Base-by-base conservation (phyloP, 768 basidiomycete genomes). In the Tylopilus intermedius region DNA sequence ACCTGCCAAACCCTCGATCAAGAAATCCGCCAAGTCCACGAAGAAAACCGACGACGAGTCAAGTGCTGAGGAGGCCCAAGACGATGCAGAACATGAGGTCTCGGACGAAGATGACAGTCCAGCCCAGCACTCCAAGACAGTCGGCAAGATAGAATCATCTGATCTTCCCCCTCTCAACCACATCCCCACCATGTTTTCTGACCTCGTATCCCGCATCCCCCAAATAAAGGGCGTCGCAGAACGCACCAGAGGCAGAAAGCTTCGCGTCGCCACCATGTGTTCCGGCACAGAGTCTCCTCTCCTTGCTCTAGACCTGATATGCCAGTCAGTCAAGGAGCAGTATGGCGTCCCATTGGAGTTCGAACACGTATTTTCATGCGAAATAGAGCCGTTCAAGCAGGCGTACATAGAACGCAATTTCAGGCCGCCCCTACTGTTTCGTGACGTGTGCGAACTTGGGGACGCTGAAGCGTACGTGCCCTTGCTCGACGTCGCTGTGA, bases 341-440 rank as follows among this genome's bases (percentile, higher is more conserved):
- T 81, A 83, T 59, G 79, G 74, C 3, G 60, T 86, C 48, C 72
- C 77, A 2, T 71, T 96, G 51, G 79, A 86, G 24, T 75, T 92
- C 47, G 88, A 94, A 67, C 94, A 96, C 69, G 90, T 94, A 41
- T 95, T 96, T 72, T 95, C 93, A 1, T 96, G 93, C 70, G 93
- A 96, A 72, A 95, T 96, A 51, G 94, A 94, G 65, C 93, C 94
- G 4, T 95, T 93, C 78, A 94, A 96, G 71, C 94, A 94, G 66
- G 94, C 94, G 0, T 96, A 97, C 64, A 97, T 97, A 57, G 94
- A 97, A 65, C 80, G 94, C 30, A 97, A 97, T 68, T 97, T 97
- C 66, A 81, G 86, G 38, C 94, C 94, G 22, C 93, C 94, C 11
- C 70, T 95, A 26, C 76, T 97, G 32, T 97, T 96, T 69, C 83